A percentile compares a stretch with the other conserved stretches of the same genome.
Evolutionary conservation across 2,329 filamentous ascomycete genomes (phyloP).

Genomic region (Hansfordia pulvinata): DNA sequence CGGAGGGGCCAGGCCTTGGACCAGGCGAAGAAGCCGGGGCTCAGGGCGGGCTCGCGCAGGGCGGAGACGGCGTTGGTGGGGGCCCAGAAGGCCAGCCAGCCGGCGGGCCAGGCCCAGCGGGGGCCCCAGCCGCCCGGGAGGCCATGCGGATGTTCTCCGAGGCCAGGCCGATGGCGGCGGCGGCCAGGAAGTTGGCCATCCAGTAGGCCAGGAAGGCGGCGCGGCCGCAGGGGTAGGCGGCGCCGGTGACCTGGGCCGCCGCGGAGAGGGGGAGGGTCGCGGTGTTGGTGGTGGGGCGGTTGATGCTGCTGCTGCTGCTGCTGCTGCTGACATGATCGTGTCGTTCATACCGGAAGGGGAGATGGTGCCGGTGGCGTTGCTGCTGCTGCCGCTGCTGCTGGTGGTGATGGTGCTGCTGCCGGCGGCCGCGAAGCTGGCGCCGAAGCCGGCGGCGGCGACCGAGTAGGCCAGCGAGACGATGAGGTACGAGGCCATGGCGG

Average conservation of each 20-base stretch:
- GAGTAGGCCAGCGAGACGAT: conserved; percentile 50
- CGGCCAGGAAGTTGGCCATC: conserved; percentile 50
- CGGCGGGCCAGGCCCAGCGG: conserved; percentile 41
- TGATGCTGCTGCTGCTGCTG: no score
- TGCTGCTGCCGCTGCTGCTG: no score
- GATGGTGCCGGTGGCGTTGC: no score
- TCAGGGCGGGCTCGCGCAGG: conserved; percentile 46
- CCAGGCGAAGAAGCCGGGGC: conserved; percentile 45
- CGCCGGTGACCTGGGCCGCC: conserved; percentile 10
- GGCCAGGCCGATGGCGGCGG: conserved; percentile 47
- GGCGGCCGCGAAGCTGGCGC: conserved; percentile 24
- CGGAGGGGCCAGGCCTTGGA: conserved; percentile 52
- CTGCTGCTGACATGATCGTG: no score
- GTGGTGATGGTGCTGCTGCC: no score
- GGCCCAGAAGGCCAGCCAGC: conserved; percentile 57
- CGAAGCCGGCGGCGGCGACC: conserved; percentile 34
- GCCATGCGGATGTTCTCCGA: conserved; percentile 54
- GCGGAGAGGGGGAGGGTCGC: no score
- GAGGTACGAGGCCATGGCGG: conserved; percentile 43
- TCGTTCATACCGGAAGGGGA: no score
- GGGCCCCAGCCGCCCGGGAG: no score
- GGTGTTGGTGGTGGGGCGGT: no score
- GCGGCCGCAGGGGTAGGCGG: conserved; percentile 39
- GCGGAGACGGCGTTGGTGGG: conserved; percentile 48
- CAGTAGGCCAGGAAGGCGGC: conserved; percentile 49